Evolutionary conservation across 768 basidiomycete genomes (phyloP), one percentile per base, ranked within the genome.

Genomic region (Serendipita sp.): DNA sequence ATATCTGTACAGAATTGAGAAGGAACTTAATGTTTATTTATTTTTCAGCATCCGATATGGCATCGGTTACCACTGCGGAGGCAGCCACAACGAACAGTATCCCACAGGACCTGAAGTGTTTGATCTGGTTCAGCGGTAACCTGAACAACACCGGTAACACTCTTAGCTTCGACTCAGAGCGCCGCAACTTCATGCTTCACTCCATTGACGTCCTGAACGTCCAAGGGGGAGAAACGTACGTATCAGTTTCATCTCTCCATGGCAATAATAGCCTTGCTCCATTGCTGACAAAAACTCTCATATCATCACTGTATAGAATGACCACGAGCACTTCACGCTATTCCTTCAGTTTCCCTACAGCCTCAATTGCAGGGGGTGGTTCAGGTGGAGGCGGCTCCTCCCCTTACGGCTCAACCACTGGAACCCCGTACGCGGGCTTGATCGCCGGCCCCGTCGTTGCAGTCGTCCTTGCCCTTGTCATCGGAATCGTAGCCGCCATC

Each of bases 381-480:
- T 48, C 45, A n/a, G 17, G 5, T 9, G 17, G 45, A 9, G 45
- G 45, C 5, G 45, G 45, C 5, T 48, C 45, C 45, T 9, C 26
- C 45, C 1, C 9, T 28, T 5, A 5, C 5, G 45, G 45, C 17
- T 9, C 5, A 20, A 48, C 45, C 45, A 28, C 7, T n/a, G 45
- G 45, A n/a, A 48, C 45, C n/a, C n/a, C 45, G 17, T 20, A 48
- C n/a, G 45, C 45, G n/a, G 45, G 45, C n/a, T n/a, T 48, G 5
- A 48, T 48, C 17, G 45, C 45, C 26, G 45, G 45, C 7, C 45
- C 45, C 5, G 45, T 48, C 76, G 34, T 80, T 78, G 63, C 74
- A 70, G 22, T 76, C 78, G 62, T 79, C 64, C 38, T 65, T 65
- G 48, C 65, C 69, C 28, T 62, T 61, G 38, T 62, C 81, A 60